Evolutionary conservation across 768 basidiomycete genomes (phyloP), one percentile per base, ranked within the genome.

Genomic region (Royoungia palumana): DNA sequence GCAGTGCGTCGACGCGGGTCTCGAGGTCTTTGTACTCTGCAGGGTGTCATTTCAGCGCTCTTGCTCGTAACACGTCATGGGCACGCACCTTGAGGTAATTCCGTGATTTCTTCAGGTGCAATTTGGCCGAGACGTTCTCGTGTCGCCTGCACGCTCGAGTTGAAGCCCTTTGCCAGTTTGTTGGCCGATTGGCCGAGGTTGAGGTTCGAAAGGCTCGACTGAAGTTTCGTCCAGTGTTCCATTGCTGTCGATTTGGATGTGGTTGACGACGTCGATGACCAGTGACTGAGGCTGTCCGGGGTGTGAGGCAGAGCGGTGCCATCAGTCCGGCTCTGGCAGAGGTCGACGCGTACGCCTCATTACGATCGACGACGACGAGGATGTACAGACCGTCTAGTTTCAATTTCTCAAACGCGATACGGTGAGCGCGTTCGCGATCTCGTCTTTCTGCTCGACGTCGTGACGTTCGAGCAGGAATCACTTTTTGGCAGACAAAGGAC

Each of bases 11-110:
- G 35, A 98, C 96, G 47, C 92, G 87, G 39, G 85, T 77, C 70
- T 99, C 96, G 56, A 99, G 83, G 64, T 95, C 91, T 62, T 86
- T 94, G 78, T 98, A 99, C 68, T 99, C 95, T 90, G 73, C n/a
- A 53, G 20, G 35, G 35, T 2, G 2, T 41, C 4, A 16, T 32
- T 2, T 32, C 14, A 32, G 16, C 5, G 32, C 14, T 6, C 14
- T n/a, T 16, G 7, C 32, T 32, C 32, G 32, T 7, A 32, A 5
- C 2, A 6, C 6, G 5, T 32, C 32, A 6, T 4, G 16, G 6
- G 32, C 14, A 64, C 70, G n/a, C 22, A 87, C 89, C 92, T 71
- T 90, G 85, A 21, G 89, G 89, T 43, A 92, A 78, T 70, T 97
- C 96, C 8, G 95, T 98, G 63, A 97, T 94, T 58, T 96, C 96